Conservation (phyloP, 75 land plant genomes). For the Sequoiadendron giganteum region DNA sequence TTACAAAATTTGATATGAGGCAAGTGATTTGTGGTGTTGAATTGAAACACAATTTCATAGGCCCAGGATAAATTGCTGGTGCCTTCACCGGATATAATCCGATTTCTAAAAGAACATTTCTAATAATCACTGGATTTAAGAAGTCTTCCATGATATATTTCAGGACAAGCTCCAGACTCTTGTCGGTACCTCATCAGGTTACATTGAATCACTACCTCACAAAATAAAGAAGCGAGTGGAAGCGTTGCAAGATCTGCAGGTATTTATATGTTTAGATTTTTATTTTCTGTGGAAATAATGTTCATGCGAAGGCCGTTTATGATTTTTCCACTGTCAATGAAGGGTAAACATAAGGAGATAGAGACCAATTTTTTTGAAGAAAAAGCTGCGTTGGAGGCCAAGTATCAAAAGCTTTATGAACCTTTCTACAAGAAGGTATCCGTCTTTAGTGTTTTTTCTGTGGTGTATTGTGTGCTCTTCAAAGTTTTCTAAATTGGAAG, state of each 20-base stretch:
- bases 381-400: conserved; percentile 81
- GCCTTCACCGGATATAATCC: not conserved
- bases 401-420: conserved; percentile 83
- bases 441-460: not conserved
- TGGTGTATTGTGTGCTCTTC: not conserved
- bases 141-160: not conserved
- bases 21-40: not conserved
- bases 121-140: not conserved
- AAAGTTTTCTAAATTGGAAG: not conserved
- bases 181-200: not conserved
- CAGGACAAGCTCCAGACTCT: conserved; percentile 9
- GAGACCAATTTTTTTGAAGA: conserved; percentile 88
- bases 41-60: not conserved
- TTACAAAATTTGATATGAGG: not conserved
- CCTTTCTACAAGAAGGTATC: conserved; percentile 78
- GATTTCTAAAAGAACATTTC: not conserved
- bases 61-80: not conserved
- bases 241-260: conserved; percentile 63
- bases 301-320: not conserved
- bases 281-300: not conserved
- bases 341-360: conserved; percentile 78
- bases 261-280: conserved; percentile 6
- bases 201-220: conserved; percentile 40
- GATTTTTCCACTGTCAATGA: conserved; percentile 4
- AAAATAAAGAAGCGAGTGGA: conserved; percentile 61